Percentiles rank a stretch among this genome's conserved stretches.
Evolutionary conservation across 192 early-diverging fungal species (phyloP).

Genomic region (Linnemannia hyalina): DNA sequence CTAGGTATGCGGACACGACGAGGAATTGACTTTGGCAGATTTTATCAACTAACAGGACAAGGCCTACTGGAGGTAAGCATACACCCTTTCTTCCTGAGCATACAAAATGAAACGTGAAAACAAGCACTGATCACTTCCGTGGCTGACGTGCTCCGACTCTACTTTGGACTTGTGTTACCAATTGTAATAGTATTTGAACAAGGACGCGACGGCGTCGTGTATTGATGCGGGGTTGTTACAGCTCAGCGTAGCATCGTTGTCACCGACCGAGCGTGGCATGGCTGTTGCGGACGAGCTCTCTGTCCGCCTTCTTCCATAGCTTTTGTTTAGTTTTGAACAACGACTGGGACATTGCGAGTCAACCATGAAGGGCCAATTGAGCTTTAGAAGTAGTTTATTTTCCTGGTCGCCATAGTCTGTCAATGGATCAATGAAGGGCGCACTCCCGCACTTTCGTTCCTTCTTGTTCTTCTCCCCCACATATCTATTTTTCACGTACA

Average conservation of each 20-base stretch:
- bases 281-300: slow-evolving; percentile 65
- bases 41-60: slow-evolving; percentile 37
- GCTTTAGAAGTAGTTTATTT: background rate
- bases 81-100: background rate
- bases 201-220: slow-evolving; percentile 14
- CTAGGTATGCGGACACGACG: slow-evolving; percentile 64
- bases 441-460: background rate
- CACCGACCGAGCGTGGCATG: slow-evolving; percentile 66
- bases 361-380: background rate
- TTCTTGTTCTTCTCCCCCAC: background rate
- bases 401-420: background rate
- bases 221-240: slow-evolving; percentile 27
- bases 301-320: slow-evolving; percentile 41
- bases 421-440: background rate
- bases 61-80: slow-evolving; percentile 57
- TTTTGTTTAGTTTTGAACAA: background rate
- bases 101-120: too few species aligned
- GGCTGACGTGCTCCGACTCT: slow-evolving; percentile 21
- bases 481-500: background rate
- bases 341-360: background rate
- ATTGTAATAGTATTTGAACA: slow-evolving; percentile 14
- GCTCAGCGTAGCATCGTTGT: slow-evolving; percentile 27
- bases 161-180: slow-evolving; percentile 10
- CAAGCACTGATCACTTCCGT: slow-evolving; percentile 8
- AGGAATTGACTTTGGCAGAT: slow-evolving; percentile 55